Evolutionary conservation across 371 early-diverging fungal species (phyloP).

Genomic region (Catenaria anguillulae): DNA sequence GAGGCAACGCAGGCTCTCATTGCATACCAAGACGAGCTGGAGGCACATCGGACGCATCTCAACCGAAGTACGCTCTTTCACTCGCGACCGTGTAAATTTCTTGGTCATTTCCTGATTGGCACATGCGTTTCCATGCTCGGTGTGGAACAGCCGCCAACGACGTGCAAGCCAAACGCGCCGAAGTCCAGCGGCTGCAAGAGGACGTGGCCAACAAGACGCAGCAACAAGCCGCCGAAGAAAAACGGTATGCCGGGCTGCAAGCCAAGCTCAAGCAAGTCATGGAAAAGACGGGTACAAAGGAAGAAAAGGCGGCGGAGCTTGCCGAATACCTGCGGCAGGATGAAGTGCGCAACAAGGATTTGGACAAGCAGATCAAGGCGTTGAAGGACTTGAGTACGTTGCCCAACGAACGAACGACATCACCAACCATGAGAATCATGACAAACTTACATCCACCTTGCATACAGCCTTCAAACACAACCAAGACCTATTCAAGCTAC

Average conservation of each 20-base stretch:
- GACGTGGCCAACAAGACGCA: constrained; percentile 19
- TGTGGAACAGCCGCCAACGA: constrained; percentile 7
- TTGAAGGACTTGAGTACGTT: constrained; percentile 29
- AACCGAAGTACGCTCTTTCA: constrained; percentile 20
- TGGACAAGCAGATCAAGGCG: constrained; percentile 31
- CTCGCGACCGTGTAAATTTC: neutral
- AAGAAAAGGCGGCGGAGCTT: constrained; percentile 16
- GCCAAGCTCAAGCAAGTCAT: neutral
- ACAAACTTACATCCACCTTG: too few relatives aligned
- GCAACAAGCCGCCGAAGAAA: constrained; percentile 3
- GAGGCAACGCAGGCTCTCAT: constrained; percentile 15
- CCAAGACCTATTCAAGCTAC: constrained; percentile 29
- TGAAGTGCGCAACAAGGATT: constrained; percentile 25
- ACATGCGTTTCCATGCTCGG: too few relatives aligned
- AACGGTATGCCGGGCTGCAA: neutral
- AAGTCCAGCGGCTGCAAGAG: constrained; percentile 1
- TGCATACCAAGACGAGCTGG: constrained; percentile 34
- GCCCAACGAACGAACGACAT: neutral
- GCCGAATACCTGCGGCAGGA: constrained; percentile 28
- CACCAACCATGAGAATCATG: neutral
- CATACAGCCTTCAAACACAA: constrained; percentile 28
- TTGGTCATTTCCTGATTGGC: too few relatives aligned
- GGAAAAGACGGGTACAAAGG: neutral
- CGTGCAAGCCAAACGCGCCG: neutral
- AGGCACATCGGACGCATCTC: constrained; percentile 25